A percentile compares a stretch with the other conserved stretches of the same genome.
phyloP scores from a whole-genome alignment of 306 rosid species.

The Vigna mungo region DNA sequence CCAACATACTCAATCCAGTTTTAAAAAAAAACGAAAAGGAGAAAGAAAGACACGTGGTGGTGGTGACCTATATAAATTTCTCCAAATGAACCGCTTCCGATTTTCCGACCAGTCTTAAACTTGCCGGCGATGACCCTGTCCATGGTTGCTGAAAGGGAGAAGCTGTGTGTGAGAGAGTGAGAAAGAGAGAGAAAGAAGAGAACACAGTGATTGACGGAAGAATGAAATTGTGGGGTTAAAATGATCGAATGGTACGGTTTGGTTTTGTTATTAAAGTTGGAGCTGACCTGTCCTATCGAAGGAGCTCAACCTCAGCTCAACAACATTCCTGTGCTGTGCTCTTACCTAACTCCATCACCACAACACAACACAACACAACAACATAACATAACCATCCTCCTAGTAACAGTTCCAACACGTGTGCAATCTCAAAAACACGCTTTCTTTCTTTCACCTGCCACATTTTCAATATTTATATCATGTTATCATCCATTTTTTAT shows the following conservation, averaged over 20 bases:
- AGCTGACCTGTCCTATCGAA: slow-evolving; percentile 37
- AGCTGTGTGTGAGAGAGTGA: neutral
- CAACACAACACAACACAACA: neutral
- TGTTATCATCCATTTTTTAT: neutral
- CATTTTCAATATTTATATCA: slow-evolving; percentile 5
- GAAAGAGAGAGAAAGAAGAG: neutral
- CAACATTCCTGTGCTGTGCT: slow-evolving; percentile 4
- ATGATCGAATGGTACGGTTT: slow-evolving; percentile 12
- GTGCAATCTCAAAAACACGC: slow-evolving; percentile 34
- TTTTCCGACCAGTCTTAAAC: slow-evolving; percentile 75
- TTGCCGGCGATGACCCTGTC: slow-evolving; percentile 70
- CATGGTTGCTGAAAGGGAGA: slow-evolving; percentile 43
- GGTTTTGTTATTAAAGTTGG: slow-evolving; percentile 32
- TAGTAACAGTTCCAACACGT: slow-evolving; percentile 19
- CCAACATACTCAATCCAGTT: neutral
- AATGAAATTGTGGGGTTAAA: neutral
- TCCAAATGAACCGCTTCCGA: slow-evolving; percentile 82
- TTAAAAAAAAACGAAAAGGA: neutral
- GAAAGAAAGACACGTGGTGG: too few relatives aligned
- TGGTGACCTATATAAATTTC: slow-evolving; percentile 66
- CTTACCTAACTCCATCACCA: slow-evolving; percentile 34
- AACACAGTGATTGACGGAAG: neutral
- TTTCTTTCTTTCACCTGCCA: neutral
- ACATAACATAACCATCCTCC: neutral
- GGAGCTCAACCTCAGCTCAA: neutral